Evolutionary conservation across 2,329 filamentous ascomycete genomes (phyloP).

Genomic region (Colletotrichum cordylinicola): DNA sequence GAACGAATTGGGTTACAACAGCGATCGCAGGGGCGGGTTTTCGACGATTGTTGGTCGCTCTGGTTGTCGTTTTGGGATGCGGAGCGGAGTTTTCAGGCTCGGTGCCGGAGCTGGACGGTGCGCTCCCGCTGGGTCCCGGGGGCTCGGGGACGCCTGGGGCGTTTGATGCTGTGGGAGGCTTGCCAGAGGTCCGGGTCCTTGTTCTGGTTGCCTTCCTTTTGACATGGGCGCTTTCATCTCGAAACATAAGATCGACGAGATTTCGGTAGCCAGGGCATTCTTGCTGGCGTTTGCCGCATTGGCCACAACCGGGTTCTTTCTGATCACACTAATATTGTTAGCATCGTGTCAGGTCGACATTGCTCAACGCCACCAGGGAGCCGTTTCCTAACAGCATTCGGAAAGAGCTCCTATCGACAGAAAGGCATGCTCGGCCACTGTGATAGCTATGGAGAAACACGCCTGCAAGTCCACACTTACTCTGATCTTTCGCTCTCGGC

Average conservation of each 20-base stretch:
- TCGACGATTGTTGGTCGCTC: neutral
- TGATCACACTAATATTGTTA: slow-evolving; percentile 55
- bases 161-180: slow-evolving; percentile 26
- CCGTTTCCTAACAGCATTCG: neutral
- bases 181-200: slow-evolving; percentile 34
- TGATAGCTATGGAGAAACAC: neutral
- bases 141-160: neutral
- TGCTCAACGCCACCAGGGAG: neutral
- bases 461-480: slow-evolving; percentile 41
- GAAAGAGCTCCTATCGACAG: neutral
- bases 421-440: neutral
- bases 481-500: slow-evolving; percentile 60
- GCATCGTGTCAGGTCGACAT: neutral
- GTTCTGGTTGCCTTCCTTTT: slow-evolving; percentile 52
- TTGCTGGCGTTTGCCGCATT: slow-evolving; percentile 58
- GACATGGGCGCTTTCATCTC: slow-evolving; percentile 61
- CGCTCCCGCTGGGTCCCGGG: neutral
- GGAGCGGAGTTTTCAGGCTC: neutral
- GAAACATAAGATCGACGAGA: slow-evolving; percentile 62
- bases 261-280: slow-evolving; percentile 62
- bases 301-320: slow-evolving; percentile 55
- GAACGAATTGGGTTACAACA: slow-evolving; percentile 21
- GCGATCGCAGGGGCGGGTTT: slow-evolving; percentile 4
- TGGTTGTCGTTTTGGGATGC: neutral
- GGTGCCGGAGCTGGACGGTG: neutral